Evolutionary conservation across 2,329 filamentous ascomycete species (phyloP), one percentile per base, ranked within the genome.

Genomic region (Incumbomyces delicatus): DNA sequence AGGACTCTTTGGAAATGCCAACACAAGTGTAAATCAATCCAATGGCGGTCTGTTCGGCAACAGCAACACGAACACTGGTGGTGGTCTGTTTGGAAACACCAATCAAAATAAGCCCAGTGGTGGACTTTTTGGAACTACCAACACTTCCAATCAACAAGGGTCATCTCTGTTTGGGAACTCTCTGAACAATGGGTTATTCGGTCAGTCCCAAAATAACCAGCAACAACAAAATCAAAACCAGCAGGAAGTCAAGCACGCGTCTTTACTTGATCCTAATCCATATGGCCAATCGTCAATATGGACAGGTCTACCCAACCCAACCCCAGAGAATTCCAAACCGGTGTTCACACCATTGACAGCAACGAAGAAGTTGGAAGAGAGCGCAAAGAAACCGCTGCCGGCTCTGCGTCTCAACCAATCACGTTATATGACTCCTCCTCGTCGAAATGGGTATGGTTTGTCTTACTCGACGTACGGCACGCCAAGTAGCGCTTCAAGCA

Each of bases 391-490:
- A 34, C 54, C 55, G 2, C 50, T 51, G 10, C 54, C 54, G n/a
- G 51, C 51, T 22, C 51, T 57, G 8, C 46, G 55, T 38, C 49
- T 57, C 38, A 85, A 90, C 36, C 68, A 95, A 45, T 88, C 88
- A 2, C 81, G 92, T 61, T 81, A 89, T 47, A 77, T 81, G 27
- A 95, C 88, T 0, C 88, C 89, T 0, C 85, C 88, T 57, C 90
- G 87, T 67, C 78, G 84, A 47, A 69, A 68, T 47, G 87, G 87
- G 4, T 95, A 87, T 61, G 90, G 90, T 2, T 94, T 95, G 63
- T 88, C 85, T 1, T 95, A 95, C 66, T 94, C 88, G 53, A 88
- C 83, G 2, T 95, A 94, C 58, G 87, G 87, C 37, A 89, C 85
- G 1, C 88, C 90, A 5, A 80, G 83, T 3, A 75, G 82, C 60